Evolutionary conservation across 176 grass and related monocot species (phyloP), one percentile per base, ranked within the genome.

Genomic region (Pharus latifolius): DNA sequence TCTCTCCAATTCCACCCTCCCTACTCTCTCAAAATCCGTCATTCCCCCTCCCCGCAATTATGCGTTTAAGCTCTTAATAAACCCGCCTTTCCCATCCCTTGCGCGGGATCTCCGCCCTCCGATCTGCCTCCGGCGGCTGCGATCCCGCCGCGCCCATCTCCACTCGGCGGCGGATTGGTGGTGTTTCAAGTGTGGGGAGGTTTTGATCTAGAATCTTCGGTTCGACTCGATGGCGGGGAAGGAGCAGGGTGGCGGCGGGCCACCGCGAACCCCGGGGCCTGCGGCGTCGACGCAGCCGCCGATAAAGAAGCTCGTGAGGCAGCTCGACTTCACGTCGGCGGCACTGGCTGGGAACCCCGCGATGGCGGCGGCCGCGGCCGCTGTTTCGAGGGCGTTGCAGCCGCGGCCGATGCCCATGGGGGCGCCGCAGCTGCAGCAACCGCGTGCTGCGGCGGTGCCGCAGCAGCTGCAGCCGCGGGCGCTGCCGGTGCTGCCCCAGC

Each of bases 281-380:
- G 10, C 79, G 16, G 65, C 47, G 15, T 80, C 87, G 60, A 57
- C 70, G 45, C 78, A 81, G 18, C 78, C 80, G 62, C 73, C 87
- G 41, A 72, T 86, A 9, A 99, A 88, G 54, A 96, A 91, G 77
- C 82, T 91, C 1, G 87, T 83, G 23, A 80, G 95, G 40, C 95
- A 94, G 78, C 90, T 99, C 7, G 87, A 99, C 83, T 99, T 99
- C 69, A 91, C 57, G 48, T 83, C 93, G 30, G 75, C 86, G 26
- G 72, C 72, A 40, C 57, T 67, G 33, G 35, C 77, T 37, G 83
- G 86, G 22, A 94, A 90, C 66, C 84, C 91, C 10, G 87, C 83
- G 30, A 72, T 77, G 84, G 87, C 79, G 41, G 82, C 84, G 2
- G 59, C 90, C 1, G 79, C 87, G 0, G 72, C 79, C 0, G 78